phyloP scores from a whole-genome alignment of 768 basidiomycete genomes.

The Pleurotus sapidus region DNA sequence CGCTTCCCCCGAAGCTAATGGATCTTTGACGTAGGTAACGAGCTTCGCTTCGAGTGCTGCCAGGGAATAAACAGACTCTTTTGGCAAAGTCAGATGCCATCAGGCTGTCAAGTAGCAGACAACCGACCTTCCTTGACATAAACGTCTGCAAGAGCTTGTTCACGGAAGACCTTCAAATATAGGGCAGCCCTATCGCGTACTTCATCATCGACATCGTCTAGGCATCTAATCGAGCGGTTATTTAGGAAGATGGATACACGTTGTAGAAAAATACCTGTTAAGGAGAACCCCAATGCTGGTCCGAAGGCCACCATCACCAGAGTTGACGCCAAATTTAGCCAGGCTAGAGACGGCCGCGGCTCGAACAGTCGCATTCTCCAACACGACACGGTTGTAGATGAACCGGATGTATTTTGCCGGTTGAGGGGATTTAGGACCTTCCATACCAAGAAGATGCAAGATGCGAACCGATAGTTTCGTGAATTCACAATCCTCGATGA shows the following conservation, averaged over 20 bases:
- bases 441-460: conserved; percentile 90
- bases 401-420: conserved; percentile 98
- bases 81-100: conserved; percentile 7
- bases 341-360: conserved; percentile 94
- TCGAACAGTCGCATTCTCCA: conserved; percentile 97
- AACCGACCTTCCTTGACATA: conserved; percentile 88
- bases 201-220: conserved; percentile 99
- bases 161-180: conserved; percentile 83
- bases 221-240: conserved; percentile 53
- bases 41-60: conserved; percentile 87
- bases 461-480: conserved; percentile 98
- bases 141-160: conserved; percentile 73
- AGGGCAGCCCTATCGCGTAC: conserved; percentile 96
- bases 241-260: not conserved
- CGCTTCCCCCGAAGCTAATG: conserved; percentile 61
- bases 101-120: not conserved
- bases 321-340: conserved; percentile 95
- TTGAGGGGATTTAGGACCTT: conserved; percentile 94
- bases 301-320: conserved; percentile 71
- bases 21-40: conserved; percentile 90
- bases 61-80: conserved; percentile 94
- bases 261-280: conserved; percentile 54
- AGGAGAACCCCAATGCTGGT: conserved; percentile 87
- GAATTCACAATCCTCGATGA: conserved; percentile 99
- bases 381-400: conserved; percentile 98